Evolutionary conservation across 768 basidiomycete species (phyloP), one percentile per base, ranked within the genome.

Genomic region (Phylloporus sp.): DNA sequence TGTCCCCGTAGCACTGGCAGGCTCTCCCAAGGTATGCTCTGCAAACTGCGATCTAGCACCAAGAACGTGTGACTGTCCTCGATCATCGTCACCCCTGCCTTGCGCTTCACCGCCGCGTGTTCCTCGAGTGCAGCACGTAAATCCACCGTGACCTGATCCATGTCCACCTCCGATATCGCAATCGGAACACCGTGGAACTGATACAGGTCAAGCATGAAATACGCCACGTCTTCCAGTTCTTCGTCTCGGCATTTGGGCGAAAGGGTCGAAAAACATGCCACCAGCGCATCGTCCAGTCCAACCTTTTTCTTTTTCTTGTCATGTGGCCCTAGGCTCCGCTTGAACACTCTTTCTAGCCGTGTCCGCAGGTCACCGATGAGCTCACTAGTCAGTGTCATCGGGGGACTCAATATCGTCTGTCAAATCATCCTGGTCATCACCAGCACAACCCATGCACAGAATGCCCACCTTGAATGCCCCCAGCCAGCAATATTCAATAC

Each of bases 401-500:
- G 74, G 20, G 77, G 75, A 50, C 77, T 81, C 27, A 84, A 72
- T 61, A 88, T 84, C 1, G 85, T 84, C 88, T 88, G 45, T 49
- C 18, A 50, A 29, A 49, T 34, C 47, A 27, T 40, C 32, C 53
- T 27, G 18, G 11, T 27, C 11, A 23, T 15, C 22, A 18, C 11
- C 2, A 31, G 16, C 24, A 5, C 15, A 3, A 52, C 24, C 12
- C 34, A n/a, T 15, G 15, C 5, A 42, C 32, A 4, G 18, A 29
- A 15, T 51, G 60, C 76, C 29, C 13, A 94, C 95, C 84, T 97
- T 98, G 80, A 97, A 97, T 20, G 88, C 93, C 1, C 97, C 95
- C 3, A 99, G 76, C 97, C 97, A 98, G 63, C 89, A 93, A 59
- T 90, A 94, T 66, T 98, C 97, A 39, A 99, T 85, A 56, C 86